phyloP scores from a whole-genome alignment of 1,284 basidiomycete species.

The Termitomyces sp. region DNA sequence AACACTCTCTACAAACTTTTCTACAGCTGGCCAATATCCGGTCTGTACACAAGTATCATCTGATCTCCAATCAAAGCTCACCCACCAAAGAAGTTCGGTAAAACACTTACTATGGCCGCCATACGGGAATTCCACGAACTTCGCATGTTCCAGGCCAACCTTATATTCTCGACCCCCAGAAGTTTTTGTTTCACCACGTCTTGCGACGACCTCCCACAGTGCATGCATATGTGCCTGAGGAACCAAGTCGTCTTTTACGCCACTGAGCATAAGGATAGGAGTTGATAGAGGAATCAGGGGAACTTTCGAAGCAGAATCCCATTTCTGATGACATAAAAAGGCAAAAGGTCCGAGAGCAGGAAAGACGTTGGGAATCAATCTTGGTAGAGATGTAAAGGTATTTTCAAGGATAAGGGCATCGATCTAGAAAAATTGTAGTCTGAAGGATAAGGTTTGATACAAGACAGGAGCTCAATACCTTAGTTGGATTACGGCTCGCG shows the following conservation, averaged over 20 bases:
- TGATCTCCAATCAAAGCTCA: slow-evolving; percentile 20
- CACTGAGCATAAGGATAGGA: slow-evolving; percentile 87
- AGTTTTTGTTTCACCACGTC: slow-evolving; percentile 40
- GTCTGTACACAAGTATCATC: slow-evolving; percentile 68
- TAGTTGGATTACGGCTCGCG: slow-evolving; percentile 71
- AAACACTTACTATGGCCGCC: slow-evolving; percentile 66
- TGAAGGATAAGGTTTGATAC: not conserved
- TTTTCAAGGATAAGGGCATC: slow-evolving; percentile 89
- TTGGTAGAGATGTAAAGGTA: slow-evolving; percentile 81
- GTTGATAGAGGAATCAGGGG: slow-evolving; percentile 62
- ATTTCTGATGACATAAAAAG: slow-evolving; percentile 86
- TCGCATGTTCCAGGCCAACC: slow-evolving; percentile 42
- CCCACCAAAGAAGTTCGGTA: not conserved
- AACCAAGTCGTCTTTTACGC: slow-evolving; percentile 78
- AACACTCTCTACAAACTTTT: slow-evolving; percentile 46
- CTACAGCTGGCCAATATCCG: slow-evolving; percentile 62
- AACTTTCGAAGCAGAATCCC: slow-evolving; percentile 78
- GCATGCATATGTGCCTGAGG: slow-evolving; percentile 81
- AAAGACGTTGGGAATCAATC: slow-evolving; percentile 76
- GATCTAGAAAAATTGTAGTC: slow-evolving; percentile 38
- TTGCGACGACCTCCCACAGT: slow-evolving; percentile 60
- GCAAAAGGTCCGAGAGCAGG: slow-evolving; percentile 75
- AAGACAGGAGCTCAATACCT: slow-evolving; percentile 36
- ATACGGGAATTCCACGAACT: slow-evolving; percentile 55
- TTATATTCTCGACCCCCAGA: slow-evolving; percentile 34